Percentiles rank a stretch among this genome's conserved stretches.
These are phyloP conservation scores for Boletellus sp. DNA, from an alignment of 768 basidiomycete genomes.

Conservation along the genomic window DNA sequence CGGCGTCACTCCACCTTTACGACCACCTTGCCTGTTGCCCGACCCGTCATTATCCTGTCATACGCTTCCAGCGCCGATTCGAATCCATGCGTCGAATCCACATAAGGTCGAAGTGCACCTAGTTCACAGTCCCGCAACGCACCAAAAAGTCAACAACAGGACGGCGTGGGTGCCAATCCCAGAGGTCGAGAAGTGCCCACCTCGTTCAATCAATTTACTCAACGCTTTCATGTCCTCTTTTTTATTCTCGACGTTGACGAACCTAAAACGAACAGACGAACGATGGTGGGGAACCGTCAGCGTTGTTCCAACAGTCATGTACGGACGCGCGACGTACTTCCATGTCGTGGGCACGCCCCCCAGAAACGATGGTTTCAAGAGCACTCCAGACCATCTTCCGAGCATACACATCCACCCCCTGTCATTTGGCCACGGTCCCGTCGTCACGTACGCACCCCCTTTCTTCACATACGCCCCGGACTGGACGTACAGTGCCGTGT, in stretches of 20 bases:
- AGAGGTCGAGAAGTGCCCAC: conserved; percentile 23
- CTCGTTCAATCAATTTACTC: conserved; percentile 40
- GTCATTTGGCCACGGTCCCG: conserved; percentile 43
- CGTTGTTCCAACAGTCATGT: neutral
- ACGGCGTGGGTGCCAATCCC: neutral
- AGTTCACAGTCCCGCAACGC: conserved; percentile 28
- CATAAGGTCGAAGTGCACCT: conserved; percentile 43
- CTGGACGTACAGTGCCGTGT: conserved; percentile 47
- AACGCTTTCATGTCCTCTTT: conserved; percentile 35
- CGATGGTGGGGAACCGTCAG: neutral
- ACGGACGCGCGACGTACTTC: conserved; percentile 34
- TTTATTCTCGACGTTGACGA: conserved; percentile 32
- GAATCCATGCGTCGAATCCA: conserved; percentile 60
- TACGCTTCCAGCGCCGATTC: conserved; percentile 59
- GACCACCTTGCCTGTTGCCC: conserved; percentile 65
- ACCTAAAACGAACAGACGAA: neutral
- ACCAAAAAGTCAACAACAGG: neutral
- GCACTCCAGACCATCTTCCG: neutral
- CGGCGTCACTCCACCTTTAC: conserved; percentile 42
- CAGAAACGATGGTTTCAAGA: conserved; percentile 42
- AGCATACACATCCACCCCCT: conserved; percentile 15
- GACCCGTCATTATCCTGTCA: conserved; percentile 50
- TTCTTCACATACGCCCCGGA: conserved; percentile 51
- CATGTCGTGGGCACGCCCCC: conserved; percentile 50
- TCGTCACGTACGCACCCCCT: conserved; percentile 50